Percentiles rank a stretch among this genome's conserved stretches.
These are phyloP conservation scores for Musa acuminata DNA, from an alignment of 176 grass and related monocot species.

Conservation along the genomic window DNA sequence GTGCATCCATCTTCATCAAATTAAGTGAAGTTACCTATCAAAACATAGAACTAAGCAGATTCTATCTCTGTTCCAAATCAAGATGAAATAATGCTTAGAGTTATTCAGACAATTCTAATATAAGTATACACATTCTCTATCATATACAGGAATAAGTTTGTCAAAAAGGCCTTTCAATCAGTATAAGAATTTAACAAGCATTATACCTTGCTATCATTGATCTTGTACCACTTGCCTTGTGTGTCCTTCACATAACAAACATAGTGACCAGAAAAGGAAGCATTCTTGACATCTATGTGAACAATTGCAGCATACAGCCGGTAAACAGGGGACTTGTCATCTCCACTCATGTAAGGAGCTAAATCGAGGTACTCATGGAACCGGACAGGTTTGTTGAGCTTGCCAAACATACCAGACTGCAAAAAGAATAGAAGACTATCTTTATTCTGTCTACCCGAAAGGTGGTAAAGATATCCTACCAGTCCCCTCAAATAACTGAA, in stretches of 20 bases:
- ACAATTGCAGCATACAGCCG: conserved; percentile 83
- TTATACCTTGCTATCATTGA: conserved; percentile 71
- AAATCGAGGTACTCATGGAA: conserved; percentile 64
- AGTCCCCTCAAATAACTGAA: background rate
- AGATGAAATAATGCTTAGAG: background rate
- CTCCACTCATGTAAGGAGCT: conserved; percentile 56
- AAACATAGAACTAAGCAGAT: background rate
- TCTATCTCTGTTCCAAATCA: background rate
- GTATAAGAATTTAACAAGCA: conserved; percentile 4
- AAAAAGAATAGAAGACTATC: conserved; percentile 11
- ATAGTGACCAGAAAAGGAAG: conserved; percentile 74
- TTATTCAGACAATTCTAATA: no score
- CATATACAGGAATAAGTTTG: no score
- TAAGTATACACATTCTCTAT: no score
- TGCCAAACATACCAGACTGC: conserved; percentile 68
- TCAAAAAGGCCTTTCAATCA: background rate
- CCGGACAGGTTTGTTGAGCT: conserved; percentile 57
- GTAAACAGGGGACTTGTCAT: conserved; percentile 70
- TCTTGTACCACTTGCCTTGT: conserved; percentile 66
- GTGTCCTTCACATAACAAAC: conserved; percentile 80
- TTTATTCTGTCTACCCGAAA: no score
- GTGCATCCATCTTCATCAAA: background rate
- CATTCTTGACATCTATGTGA: conserved; percentile 55
- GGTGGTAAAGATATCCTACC: no score
- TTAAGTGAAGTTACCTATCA: background rate